Conservation (phyloP, 1,284 basidiomycete genomes). For the Microbotryum saponariae region DNA sequence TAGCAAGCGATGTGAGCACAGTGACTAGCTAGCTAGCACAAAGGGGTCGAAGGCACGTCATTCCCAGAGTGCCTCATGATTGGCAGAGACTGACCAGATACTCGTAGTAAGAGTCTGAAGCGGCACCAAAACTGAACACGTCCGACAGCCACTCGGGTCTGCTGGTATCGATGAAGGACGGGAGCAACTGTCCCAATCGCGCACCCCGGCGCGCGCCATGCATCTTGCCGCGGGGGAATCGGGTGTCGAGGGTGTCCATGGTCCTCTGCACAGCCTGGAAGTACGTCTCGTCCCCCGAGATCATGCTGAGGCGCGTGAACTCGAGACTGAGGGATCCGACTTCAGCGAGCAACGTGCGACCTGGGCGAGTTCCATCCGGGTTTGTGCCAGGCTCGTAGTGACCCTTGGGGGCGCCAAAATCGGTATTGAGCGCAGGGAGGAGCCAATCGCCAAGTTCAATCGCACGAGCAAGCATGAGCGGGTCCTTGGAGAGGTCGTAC, state of each 20-base stretch:
- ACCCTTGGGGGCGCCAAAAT: constrained; percentile 44
- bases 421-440: constrained; percentile 72
- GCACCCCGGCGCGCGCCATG: too few species aligned
- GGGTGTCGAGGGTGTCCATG: constrained; percentile 46
- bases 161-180: constrained; percentile 42
- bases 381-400: constrained; percentile 42
- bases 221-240: constrained; percentile 33
- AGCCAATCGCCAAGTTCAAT: constrained; percentile 75
- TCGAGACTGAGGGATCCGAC: constrained; percentile 50
- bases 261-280: constrained; percentile 46
- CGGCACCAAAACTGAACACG: constrained; percentile 45
- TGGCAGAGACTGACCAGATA: constrained; percentile 40
- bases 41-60: too few species aligned
- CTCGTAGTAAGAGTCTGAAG: constrained; percentile 49
- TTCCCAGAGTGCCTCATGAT: background rate
- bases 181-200: constrained; percentile 32
- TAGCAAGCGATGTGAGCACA: background rate
- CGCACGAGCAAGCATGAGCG: constrained; percentile 65
- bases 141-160: constrained; percentile 25
- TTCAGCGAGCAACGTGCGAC: constrained; percentile 35
- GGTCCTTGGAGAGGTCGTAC: constrained; percentile 58
- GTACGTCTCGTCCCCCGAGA: constrained; percentile 49
- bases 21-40: background rate
- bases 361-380: constrained; percentile 21
- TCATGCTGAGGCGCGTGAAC: constrained; percentile 47